Evolutionary conservation across 352 stramenopile genomes (phyloP), one percentile per base, ranked within the genome.

Genomic region (Globisporangium radiosum): DNA sequence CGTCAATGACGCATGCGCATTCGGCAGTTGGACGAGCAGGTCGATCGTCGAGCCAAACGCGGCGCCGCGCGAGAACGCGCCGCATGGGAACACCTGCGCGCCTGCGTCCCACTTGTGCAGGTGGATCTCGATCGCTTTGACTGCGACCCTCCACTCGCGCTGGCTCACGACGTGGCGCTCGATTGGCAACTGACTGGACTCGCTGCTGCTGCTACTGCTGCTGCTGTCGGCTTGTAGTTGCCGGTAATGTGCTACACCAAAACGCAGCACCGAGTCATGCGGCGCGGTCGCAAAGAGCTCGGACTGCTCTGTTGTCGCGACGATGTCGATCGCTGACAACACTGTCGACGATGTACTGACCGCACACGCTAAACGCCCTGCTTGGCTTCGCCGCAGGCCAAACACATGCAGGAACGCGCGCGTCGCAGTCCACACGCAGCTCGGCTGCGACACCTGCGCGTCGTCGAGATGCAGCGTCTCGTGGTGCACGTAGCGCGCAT

Each of bases 21-120:
- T 51, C 15, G 71, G 65, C 19, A 78, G 44, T 14, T 69, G 68
- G 11, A 91, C 79, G 11, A 94, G 62, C 11, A 92, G 48, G 59
- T 92, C 81, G 6, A 94, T 62, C 2, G 88, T 81, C 0, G 85
- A 94, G 42, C 82, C 72, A 45, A 77, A 90, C 6, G 76, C 75
- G 2, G 82, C 81, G 5, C 81, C 77, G 43, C 85, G 80, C 33
- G 81, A 81, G 43, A 94, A 92, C 2, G 77, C 76, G 2, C 81
- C 81, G 64, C 82, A 91, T 0, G 82, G 72, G 52, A 87, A 92
- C 38, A 90, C 65, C 43, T 85, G 66, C n/a, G 79, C 75, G 0
- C 62, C 53, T 17, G 69, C 47, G 44, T 78, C 71, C 70, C 72
- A 86, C 37, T 79, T 76, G 49, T 74, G 77, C 33, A 92, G 47